A percentile compares a stretch with the other conserved stretches of the same genome.
phyloP scores from a whole-genome alignment of 306 rosid genomes.

The Acacia confusa region DNA sequence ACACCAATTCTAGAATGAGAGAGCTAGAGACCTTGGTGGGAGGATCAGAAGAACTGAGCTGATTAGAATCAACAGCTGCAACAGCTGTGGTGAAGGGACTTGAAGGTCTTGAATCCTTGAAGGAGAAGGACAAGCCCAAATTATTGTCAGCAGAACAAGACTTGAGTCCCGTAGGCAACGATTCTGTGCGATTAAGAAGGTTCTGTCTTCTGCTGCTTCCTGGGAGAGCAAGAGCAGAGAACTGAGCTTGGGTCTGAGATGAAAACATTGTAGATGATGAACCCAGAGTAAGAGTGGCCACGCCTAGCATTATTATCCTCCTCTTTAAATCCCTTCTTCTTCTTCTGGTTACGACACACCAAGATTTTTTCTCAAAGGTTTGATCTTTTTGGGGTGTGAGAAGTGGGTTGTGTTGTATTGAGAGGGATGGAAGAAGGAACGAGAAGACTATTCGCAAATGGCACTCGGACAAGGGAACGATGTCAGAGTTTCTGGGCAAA shows the following conservation, averaged over 20 bases:
- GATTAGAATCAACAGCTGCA: slow-evolving; percentile 75
- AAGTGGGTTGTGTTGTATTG: not conserved
- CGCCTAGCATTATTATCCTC: slow-evolving; percentile 32
- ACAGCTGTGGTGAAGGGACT: slow-evolving; percentile 55
- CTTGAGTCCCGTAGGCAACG: slow-evolving; percentile 29
- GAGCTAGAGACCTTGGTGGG: slow-evolving; percentile 47
- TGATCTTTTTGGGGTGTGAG: not conserved
- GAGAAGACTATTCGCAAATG: slow-evolving; percentile 1
- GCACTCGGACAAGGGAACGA: not conserved
- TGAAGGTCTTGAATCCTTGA: slow-evolving; percentile 33
- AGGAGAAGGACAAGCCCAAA: slow-evolving; percentile 42
- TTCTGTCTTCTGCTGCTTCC: slow-evolving; percentile 24
- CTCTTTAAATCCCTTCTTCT: not conserved
- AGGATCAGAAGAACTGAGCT: slow-evolving; percentile 60
- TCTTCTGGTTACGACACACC: not conserved
- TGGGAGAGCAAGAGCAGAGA: slow-evolving; percentile 19
- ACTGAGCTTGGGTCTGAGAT: slow-evolving; percentile 36
- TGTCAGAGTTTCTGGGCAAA: not conserved
- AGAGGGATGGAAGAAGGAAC: not conserved
- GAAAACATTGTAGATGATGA: slow-evolving; percentile 42
- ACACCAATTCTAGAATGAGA: slow-evolving; percentile 11
- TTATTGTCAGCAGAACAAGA: slow-evolving; percentile 31
- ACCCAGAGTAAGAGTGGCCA: slow-evolving; percentile 47
- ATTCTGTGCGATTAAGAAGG: slow-evolving; percentile 17
- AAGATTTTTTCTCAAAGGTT: not conserved